Evolutionary conservation across 2,329 filamentous ascomycete genomes (phyloP).

Genomic region (Clarireedia paspali): DNA sequence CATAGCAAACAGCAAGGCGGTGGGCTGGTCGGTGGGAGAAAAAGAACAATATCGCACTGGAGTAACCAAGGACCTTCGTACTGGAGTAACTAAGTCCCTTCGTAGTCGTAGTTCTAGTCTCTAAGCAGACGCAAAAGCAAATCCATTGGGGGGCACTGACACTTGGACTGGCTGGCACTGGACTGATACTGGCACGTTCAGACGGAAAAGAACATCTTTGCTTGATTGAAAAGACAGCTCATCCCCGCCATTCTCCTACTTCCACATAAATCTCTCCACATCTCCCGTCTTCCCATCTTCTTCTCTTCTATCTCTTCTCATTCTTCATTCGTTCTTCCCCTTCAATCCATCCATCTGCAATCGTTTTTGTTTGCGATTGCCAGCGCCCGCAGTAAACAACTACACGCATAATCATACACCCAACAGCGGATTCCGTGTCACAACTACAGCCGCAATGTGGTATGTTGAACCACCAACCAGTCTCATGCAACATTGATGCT

Average conservation of each 20-base stretch:
- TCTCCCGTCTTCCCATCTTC: background rate
- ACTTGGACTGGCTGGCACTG: too few species aligned
- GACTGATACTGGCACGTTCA: slow-evolving; percentile 1
- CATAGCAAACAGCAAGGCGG: too few species aligned
- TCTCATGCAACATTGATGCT: too few species aligned
- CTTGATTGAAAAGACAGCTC: background rate
- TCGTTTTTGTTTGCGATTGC: slow-evolving; percentile 7
- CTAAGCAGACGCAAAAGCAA: too few species aligned
- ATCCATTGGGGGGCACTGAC: background rate
- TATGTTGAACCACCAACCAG: slow-evolving; percentile 11
- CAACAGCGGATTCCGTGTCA: background rate
- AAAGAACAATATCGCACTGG: too few species aligned
- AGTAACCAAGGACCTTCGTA: background rate
- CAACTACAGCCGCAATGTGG: slow-evolving; percentile 20
- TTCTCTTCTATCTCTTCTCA: background rate
- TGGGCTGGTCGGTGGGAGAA: too few species aligned
- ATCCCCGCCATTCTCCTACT: background rate
- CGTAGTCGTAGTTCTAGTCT: background rate
- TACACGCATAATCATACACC: background rate
- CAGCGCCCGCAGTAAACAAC: background rate
- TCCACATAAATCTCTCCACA: slow-evolving; percentile 6
- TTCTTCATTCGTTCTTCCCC: background rate
- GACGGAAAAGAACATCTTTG: slow-evolving; percentile 1
- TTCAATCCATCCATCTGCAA: background rate
- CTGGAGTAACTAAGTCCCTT: background rate